Evolutionary conservation across 2,329 filamentous ascomycete species (phyloP), one percentile per base, ranked within the genome.

Genomic region (Leptographium radiaticola): DNA sequence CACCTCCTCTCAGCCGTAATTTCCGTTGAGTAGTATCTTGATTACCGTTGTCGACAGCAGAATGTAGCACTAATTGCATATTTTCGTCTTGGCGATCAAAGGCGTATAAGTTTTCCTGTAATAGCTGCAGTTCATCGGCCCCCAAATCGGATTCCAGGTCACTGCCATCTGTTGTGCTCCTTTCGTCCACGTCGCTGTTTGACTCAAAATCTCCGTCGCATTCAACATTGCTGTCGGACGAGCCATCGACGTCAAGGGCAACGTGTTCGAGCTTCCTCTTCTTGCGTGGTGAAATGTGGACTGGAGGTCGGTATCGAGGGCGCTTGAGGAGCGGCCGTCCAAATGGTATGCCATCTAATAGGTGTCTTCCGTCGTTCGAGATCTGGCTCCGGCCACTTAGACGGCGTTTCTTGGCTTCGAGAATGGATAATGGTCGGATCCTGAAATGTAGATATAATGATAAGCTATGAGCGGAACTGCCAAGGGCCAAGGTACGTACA

Each of bases 261-360:
- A 69, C 58, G 1, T 63, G 59, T 61, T 70, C 64, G 60, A 81
- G 74, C 39, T 75, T 76, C 61, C 79, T 77, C 65, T 93, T 94
- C 57, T 93, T 94, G 57, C 83, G 76, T 1, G 89, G 83, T 0
- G 87, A 86, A 16, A 94, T 87, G 13, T 75, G 70, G 42, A 94
- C 71, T 0, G 76, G 65, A 1, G 89, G 89, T 48, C 89, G 77
- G 55, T 75, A 75, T 9, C 74, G 73, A 0, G 77, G 73, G 1
- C 70, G 63, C 61, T 78, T 79, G 10, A 91, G 70, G 63, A 81
- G 81, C 1, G 85, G 83, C 56, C 84, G 79, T 3, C 91, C 90
- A 65, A 91, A 95, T 0, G 89, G 79, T 20, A 95, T 74, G 4
- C 91, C 90, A 65, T 97, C 91, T 12, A 93, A 76, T 7, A 96